Base-by-base conservation (phyloP, 1,284 basidiomycete genomes). In the Xerocomus minutiporus region DNA sequence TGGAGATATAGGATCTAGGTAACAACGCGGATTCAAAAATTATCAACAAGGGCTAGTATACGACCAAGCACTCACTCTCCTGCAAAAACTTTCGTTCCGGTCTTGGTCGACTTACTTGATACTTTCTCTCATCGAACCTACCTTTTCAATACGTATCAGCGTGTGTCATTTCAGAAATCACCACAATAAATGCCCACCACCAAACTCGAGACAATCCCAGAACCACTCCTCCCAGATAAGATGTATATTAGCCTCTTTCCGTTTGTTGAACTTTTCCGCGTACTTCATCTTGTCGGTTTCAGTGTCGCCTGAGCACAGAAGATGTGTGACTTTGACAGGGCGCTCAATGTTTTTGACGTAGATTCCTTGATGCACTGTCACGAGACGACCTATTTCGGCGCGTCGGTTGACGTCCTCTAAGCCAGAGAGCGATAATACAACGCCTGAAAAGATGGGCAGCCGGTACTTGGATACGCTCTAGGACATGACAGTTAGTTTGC, bases 211-310 rank as follows among this genome's bases (percentile, higher is more conserved):
- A 32, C 77, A 90, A 59, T 92, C 90, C 84, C 86, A 88, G 57
- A 93, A 86, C 89, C 89, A 93, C 55, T 91, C 88, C 57, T 89
- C 87, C 84, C 89, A 91, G 1, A 93, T 81, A 2, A 91, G 71
- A 46, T 78, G 75, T 35, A 91, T 86, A 42, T 78, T 73, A 0
- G 82, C 83, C 60, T 88, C 85, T 13, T 82, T 75, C 26, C 71
- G 67, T 46, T 74, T 65, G 61, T 88, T 87, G 62, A 87, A 83
- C 65, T 86, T 85, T 54, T 82, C 75, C 1, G 84, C 81, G 59
- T 84, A 84, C 23, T 72, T 72, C 76, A 91, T 86, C 70, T 88
- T 88, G 39, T 84, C 83, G 5, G 82, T 84, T 51, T 70, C 66
- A 2, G 35, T 46, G 34, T 70, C 69, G 23, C 67, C 67, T 0